These are phyloP conservation scores for Cruciata laevipes DNA, from an alignment of 257 asterid genomes.

Conservation along the genomic window DNA sequence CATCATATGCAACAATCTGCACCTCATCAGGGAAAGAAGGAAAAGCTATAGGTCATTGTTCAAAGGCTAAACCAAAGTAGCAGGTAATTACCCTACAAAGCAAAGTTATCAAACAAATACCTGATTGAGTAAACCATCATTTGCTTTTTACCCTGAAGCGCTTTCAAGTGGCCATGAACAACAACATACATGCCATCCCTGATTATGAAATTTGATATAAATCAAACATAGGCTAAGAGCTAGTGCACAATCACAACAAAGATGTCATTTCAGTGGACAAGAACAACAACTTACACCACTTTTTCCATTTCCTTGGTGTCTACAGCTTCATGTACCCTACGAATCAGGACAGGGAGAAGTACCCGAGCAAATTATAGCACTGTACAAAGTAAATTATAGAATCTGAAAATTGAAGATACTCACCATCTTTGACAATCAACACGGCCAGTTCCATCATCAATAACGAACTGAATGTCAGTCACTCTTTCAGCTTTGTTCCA, in stretches of 20 bases:
- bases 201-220: constrained; percentile 6
- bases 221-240: neutral
- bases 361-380: neutral
- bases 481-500: constrained; percentile 48
- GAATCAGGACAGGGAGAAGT: constrained; percentile 11
- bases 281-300: constrained; percentile 43
- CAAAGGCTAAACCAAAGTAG: neutral
- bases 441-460: constrained; percentile 94
- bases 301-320: constrained; percentile 70
- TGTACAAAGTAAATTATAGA: neutral
- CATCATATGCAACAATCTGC: neutral
- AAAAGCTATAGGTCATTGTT: neutral
- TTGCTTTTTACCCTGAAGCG: constrained; percentile 74
- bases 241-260: constrained; percentile 1
- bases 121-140: constrained; percentile 72
- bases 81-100: neutral
- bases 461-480: constrained; percentile 60
- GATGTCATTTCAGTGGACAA: neutral
- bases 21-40: neutral
- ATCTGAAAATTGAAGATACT: neutral
- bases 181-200: constrained; percentile 82
- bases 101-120: constrained; percentile 25
- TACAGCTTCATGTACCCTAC: constrained; percentile 61
- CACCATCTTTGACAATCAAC: constrained; percentile 72
- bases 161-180: constrained; percentile 88